A percentile compares a stretch with the other conserved stretches of the same genome.
Evolutionary conservation across 345 rosid species (phyloP).

Genomic region (Sonneratia alba): DNA sequence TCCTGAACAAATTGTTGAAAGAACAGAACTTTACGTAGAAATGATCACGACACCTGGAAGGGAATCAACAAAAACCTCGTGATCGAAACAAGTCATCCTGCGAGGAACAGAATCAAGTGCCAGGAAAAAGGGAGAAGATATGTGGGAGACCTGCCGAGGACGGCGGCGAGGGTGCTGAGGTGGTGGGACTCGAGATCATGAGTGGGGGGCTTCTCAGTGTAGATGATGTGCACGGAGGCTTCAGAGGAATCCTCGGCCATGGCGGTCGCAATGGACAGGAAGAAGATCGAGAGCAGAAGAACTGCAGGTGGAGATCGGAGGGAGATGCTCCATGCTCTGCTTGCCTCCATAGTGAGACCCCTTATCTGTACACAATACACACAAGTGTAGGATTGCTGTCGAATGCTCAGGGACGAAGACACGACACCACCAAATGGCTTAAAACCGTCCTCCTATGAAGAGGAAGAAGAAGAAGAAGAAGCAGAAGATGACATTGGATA

Average conservation of each 20-base stretch:
- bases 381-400: background rate
- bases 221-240: conserved; percentile 64
- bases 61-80: background rate
- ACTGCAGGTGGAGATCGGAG: background rate
- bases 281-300: conserved; percentile 3
- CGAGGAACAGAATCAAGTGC: background rate
- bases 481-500: background rate
- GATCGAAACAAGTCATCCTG: background rate
- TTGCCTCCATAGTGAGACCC: background rate
- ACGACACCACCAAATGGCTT: background rate
- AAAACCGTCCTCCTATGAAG: background rate
- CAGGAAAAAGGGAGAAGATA: background rate
- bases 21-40: background rate
- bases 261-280: conserved; percentile 5
- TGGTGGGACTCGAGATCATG: conserved; percentile 57
- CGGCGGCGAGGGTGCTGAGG: conserved; percentile 63
- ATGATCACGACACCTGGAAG: background rate
- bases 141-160: conserved; percentile 53
- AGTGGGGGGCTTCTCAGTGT: conserved; percentile 58
- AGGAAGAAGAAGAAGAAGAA: background rate
- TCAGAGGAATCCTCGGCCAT: conserved; percentile 26
- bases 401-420: conserved; percentile 3
- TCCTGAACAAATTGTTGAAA: background rate
- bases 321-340: background rate
- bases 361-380: background rate